Conservation (phyloP, 2,329 filamentous ascomycete species). For the Chrysoporthe cubensis region DNA sequence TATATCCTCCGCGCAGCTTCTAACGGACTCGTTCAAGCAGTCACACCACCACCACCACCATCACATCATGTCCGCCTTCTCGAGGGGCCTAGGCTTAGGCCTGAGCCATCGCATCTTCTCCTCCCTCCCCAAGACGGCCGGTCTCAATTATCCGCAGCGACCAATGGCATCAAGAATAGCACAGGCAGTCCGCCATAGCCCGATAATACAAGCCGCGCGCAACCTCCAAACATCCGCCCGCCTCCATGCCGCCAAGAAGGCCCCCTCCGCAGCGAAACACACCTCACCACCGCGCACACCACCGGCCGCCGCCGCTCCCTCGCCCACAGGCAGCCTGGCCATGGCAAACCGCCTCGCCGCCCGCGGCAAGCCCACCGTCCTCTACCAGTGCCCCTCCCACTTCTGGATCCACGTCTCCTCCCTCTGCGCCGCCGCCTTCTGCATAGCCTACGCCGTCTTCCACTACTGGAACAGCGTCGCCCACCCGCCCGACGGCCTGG, state of each 20-base stretch:
- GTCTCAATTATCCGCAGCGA: constrained; percentile 21
- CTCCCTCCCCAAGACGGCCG: constrained; percentile 31
- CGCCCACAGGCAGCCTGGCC: constrained; percentile 18
- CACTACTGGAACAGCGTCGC: constrained; percentile 55
- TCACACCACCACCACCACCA: background rate
- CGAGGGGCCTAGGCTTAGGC: constrained; percentile 37
- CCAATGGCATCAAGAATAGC: constrained; percentile 14
- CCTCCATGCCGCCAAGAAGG: constrained; percentile 15
- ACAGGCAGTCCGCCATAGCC: constrained; percentile 6
- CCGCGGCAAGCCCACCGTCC: constrained; percentile 57
- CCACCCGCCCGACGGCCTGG: constrained; percentile 54
- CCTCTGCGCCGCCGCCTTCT: constrained; percentile 59
- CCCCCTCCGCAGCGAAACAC: constrained; percentile 4
- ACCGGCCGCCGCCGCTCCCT: constrained; percentile 12
- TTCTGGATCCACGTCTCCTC: constrained; percentile 64
- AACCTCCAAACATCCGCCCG: constrained; percentile 26
- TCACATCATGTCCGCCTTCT: constrained; percentile 41
- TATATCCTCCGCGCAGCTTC: background rate
- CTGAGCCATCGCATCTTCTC: constrained; percentile 32
- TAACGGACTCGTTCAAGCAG: constrained; percentile 8
- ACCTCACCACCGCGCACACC: background rate
- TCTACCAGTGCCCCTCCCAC: constrained; percentile 70
- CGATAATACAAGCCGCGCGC: constrained; percentile 21
- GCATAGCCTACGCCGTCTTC: constrained; percentile 53
- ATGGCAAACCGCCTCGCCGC: constrained; percentile 57